Percentiles rank a stretch among this genome's conserved stretches.
Conservation (phyloP, 345 rosid species). For the Brassica juncea region DNA sequence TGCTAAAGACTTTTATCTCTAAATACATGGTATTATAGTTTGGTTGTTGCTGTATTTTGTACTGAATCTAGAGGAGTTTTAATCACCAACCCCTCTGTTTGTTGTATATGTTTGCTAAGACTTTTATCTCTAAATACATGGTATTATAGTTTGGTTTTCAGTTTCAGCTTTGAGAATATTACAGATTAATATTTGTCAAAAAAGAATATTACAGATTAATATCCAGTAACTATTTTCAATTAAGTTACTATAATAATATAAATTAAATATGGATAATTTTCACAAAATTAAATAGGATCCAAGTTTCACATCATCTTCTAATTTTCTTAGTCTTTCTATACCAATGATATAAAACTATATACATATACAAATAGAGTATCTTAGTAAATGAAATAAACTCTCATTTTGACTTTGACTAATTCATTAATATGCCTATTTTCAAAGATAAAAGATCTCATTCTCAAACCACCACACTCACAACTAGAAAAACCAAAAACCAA, state of each 20-base stretch:
- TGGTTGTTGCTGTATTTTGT: not conserved
- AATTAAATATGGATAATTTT: too few species aligned
- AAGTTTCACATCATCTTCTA: not conserved
- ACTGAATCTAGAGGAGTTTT: not conserved
- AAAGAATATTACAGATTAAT: too few species aligned
- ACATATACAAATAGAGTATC: not conserved
- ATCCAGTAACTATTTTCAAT: not conserved
- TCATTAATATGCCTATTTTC: not conserved
- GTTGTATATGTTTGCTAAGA: conserved; percentile 13
- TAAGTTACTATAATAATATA: not conserved
- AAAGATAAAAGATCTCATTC: not conserved
- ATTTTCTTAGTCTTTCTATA: not conserved
- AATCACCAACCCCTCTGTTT: not conserved
- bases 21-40: not conserved
- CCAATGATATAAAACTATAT: not conserved
- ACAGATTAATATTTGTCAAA: too few species aligned
- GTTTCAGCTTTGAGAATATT: not conserved
- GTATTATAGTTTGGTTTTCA: not conserved
- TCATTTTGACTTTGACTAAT: too few species aligned
- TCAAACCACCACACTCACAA: conserved; percentile 22
- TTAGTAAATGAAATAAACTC: not conserved
- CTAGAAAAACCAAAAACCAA: not conserved
- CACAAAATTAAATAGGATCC: not conserved
- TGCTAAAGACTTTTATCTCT: conserved; percentile 9
- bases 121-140: not conserved